Evolutionary conservation across 805 yeast genomes (phyloP), one percentile per base, ranked within the genome.

Genomic region (Metschnikowia santaceciliae): DNA sequence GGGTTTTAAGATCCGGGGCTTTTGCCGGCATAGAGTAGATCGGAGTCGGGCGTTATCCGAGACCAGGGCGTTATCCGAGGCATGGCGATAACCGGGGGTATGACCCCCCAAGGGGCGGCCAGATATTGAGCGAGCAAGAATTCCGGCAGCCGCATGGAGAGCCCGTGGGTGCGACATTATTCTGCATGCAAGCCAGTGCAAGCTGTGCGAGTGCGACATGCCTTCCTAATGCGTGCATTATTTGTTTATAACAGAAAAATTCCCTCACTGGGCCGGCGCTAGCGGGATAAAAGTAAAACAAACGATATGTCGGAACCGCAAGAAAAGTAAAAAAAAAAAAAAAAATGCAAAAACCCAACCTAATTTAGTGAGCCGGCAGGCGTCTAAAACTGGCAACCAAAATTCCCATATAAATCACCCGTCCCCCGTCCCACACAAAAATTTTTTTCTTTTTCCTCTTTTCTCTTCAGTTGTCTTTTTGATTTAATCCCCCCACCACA

Each of bases 231-330:
- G 47, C 60, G 61, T 54, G 52, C 53, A 48, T 32, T 48, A 23
- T 57, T 57, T 58, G 61, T 58, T 58, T 58, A 58, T 56, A 52
- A 52, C 52, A 50, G 37, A 46, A 48, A 56, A 56, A 58, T 56
- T 58, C 61, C 61, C 61, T 49, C 61, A 58, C 47, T 47, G 47
- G 23, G 45, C 23, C 53, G 47, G 51, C 45, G 37, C 22, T 33
- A 40, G 39, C 49, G 54, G 47, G 38, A 39, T 39, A 46, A 49
- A 26, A 26, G 47, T 33, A 45, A 39, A 48, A 45, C 47, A 50
- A 52, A 54, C 42, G 49, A 46, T 38, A 37, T 40, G 43, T 45
- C 49, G 51, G 45, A 47, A 45, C 40, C 34, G 44, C 33, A 32
- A 46, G 47, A 46, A 33, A 30, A 47, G 32, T 5, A 26, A 26